phyloP scores from a whole-genome alignment of 2,329 filamentous ascomycete species.

The Pseudogymnoascus sp. region DNA sequence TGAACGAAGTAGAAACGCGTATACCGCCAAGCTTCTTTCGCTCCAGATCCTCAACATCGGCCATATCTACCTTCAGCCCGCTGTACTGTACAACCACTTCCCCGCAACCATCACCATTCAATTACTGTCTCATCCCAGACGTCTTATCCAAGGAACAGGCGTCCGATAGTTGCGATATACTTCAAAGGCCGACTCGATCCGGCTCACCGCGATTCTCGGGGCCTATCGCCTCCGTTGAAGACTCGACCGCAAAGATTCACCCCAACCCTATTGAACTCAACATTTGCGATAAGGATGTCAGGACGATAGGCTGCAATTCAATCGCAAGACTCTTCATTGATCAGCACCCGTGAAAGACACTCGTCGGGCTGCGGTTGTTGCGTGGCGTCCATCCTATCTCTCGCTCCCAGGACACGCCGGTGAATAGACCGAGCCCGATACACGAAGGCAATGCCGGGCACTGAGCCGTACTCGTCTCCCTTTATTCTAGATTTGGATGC shows the following conservation, averaged over 20 bases:
- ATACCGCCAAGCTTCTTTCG: background rate
- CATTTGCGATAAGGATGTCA: background rate
- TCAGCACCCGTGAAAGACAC: background rate
- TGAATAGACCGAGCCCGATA: conserved; percentile 9
- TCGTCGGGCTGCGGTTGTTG: conserved; percentile 3
- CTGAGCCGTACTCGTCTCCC: conserved; percentile 22
- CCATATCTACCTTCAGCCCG: background rate
- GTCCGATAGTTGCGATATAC: background rate
- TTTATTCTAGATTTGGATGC: conserved; percentile 31
- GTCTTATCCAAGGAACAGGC: background rate
- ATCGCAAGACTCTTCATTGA: background rate
- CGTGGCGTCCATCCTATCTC: background rate
- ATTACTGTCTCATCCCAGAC: background rate
- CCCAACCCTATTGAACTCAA: conserved; percentile 3
- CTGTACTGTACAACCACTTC: background rate
- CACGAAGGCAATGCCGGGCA: conserved; percentile 11
- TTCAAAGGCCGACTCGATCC: background rate
- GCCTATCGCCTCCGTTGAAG: background rate
- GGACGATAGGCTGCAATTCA: background rate
- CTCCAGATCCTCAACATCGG: conserved; percentile 2
- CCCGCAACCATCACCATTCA: background rate
- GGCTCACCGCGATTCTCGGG: background rate
- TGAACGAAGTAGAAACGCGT: background rate
- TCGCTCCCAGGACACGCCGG: background rate
- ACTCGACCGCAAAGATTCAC: background rate